These are phyloP conservation scores for Bipolaris oryzae DNA, from an alignment of 2,329 filamentous ascomycete species.

Conservation along the genomic window DNA sequence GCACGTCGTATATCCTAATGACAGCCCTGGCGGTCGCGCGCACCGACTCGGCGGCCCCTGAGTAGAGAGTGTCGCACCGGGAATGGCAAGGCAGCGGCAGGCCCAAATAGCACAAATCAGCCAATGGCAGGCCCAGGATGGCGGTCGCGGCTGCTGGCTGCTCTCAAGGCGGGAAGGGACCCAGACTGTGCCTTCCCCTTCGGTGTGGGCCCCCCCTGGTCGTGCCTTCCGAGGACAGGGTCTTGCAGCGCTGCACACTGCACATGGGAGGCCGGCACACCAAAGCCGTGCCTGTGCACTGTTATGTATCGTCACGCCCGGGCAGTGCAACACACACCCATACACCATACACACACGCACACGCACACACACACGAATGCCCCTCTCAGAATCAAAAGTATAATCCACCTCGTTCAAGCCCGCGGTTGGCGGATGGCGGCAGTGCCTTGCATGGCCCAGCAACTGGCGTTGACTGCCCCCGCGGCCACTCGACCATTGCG, in stretches of 20 bases:
- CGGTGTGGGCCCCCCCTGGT: constrained; percentile 20
- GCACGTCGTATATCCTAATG: constrained; percentile 1
- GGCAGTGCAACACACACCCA: not conserved
- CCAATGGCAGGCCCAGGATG: not conserved
- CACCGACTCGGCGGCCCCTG: constrained; percentile 18
- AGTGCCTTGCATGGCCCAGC: constrained; percentile 17
- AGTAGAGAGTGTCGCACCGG: not conserved
- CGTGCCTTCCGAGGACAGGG: constrained; percentile 17
- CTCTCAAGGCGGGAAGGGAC: constrained; percentile 23
- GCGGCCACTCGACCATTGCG: not conserved
- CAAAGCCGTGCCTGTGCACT: constrained; percentile 9
- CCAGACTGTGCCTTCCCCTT: constrained; percentile 26
- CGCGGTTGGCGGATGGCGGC: not conserved
- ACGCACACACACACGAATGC: not conserved
- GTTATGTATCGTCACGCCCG: not conserved
- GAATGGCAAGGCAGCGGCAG: constrained; percentile 3
- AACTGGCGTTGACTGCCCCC: not conserved
- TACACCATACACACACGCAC: not conserved
- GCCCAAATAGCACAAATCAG: not conserved
- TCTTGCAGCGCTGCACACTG: constrained; percentile 8
- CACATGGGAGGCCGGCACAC: constrained; percentile 8
- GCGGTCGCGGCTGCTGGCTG: constrained; percentile 2
- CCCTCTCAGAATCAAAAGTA: not conserved
- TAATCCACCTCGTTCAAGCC: not conserved
- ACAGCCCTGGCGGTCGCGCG: constrained; percentile 13